phyloP scores from a whole-genome alignment of 768 basidiomycete genomes.

The Pleurotus pulmonarius region DNA sequence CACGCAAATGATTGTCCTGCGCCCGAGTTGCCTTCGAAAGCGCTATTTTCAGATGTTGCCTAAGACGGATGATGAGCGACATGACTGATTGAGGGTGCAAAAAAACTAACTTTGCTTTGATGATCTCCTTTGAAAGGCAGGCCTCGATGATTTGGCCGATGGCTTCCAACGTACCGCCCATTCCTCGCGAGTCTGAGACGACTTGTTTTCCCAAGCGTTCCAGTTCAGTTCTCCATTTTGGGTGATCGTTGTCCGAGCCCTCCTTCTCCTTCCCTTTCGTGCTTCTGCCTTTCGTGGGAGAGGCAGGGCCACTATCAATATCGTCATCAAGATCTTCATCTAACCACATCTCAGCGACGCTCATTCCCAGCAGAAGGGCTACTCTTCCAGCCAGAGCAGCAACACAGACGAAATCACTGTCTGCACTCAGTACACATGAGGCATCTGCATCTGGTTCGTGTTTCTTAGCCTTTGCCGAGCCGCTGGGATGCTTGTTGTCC shows the following conservation, averaged over 20 bases:
- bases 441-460: constrained; percentile 13
- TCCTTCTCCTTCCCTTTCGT: constrained; percentile 9
- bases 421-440: not conserved
- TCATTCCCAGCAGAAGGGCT: constrained; percentile 45
- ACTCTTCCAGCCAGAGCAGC: constrained; percentile 53
- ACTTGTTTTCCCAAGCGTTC: constrained; percentile 31
- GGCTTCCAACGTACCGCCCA: constrained; percentile 52
- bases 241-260: not conserved
- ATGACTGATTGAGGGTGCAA: constrained; percentile 10
- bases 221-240: constrained; percentile 22
- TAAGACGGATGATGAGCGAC: constrained; percentile 18
- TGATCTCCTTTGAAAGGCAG: constrained; percentile 49
- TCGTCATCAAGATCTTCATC: constrained; percentile 14
- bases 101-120: constrained; percentile 54
- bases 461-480: constrained; percentile 10
- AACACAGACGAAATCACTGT: constrained; percentile 34
- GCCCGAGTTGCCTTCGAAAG: constrained; percentile 53
- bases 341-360: constrained; percentile 15
- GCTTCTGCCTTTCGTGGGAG: not conserved
- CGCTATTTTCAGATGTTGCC: constrained; percentile 56
- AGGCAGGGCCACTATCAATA: constrained; percentile 5
- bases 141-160: constrained; percentile 55
- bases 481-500: not conserved
- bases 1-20: constrained; percentile 72
- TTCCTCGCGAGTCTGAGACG: constrained; percentile 39